Evolutionary conservation across 192 early-diverging fungal species (phyloP).

Genomic region (Dissophora globulifera): DNA sequence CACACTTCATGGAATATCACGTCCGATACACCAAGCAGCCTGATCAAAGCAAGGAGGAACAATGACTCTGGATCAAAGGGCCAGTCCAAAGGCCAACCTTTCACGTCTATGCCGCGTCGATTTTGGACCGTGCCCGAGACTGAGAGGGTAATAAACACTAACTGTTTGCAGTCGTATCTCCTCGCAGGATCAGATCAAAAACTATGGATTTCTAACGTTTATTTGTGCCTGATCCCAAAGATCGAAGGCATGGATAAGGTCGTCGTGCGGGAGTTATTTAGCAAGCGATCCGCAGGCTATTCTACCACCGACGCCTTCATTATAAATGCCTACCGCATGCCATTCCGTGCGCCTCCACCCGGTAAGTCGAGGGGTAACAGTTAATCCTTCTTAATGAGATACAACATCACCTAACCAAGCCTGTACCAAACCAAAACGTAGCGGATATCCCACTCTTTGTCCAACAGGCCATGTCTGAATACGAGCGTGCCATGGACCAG

Average conservation of each 20-base stretch:
- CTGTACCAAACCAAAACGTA: too few relatives aligned
- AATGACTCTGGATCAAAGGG: too few relatives aligned
- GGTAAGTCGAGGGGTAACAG: too few relatives aligned
- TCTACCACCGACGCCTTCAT: slow-evolving; percentile 14
- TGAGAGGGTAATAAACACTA: slow-evolving; percentile 24
- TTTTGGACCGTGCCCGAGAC: slow-evolving; percentile 25
- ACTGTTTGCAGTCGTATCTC: too few relatives aligned
- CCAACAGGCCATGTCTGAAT: slow-evolving; percentile 14
- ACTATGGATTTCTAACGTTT: too few relatives aligned
- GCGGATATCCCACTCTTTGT: slow-evolving; percentile 28
- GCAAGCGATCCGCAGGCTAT: not conserved
- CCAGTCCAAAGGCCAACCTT: too few relatives aligned
- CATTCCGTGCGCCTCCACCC: slow-evolving; percentile 10
- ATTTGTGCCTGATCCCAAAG: not conserved
- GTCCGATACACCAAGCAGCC: too few relatives aligned
- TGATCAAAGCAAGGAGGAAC: too few relatives aligned
- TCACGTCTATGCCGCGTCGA: not conserved
- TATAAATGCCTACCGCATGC: slow-evolving; percentile 25
- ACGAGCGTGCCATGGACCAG: slow-evolving; percentile 5
- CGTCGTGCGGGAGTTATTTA: slow-evolving; percentile 6
- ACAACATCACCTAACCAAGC: too few relatives aligned
- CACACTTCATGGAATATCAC: too few relatives aligned
- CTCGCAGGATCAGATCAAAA: too few relatives aligned
- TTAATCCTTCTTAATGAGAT: too few relatives aligned
- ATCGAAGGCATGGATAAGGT: slow-evolving; percentile 33